Evolutionary conservation across 768 basidiomycete genomes (phyloP), one percentile per base, ranked within the genome.

Genomic region (Ephemerocybe angulata): DNA sequence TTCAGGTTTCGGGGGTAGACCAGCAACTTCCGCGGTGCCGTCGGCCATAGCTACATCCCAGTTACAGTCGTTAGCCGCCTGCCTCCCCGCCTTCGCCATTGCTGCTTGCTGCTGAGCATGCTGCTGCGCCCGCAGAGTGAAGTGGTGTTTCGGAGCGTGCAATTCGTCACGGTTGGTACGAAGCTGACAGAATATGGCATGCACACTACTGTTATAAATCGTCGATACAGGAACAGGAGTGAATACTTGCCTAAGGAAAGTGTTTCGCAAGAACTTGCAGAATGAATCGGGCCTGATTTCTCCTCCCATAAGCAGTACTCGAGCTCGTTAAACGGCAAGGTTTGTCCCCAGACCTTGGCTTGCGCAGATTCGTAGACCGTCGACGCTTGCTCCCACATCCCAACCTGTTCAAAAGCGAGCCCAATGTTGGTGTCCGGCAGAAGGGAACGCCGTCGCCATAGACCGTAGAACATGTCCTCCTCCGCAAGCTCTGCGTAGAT

Each of bases 281-380:
- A 43, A 99, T 82, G 66, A 88, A 87, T 19, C 93, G 83, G 2
- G 94, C 95, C 66, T 95, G 93, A 63, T 92, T 93, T 40, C 67
- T 99, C 97, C 63, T 99, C 97, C 97, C 97, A 99, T 19, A 99
- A 76, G 62, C 90, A 93, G 67, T 95, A 98, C 69, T 99, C 97
- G 1, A 88, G 79, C 68, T 99, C 97, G 12, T 89, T 88, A 74
- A 95, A 98, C 1, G 94, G 86, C 50, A 97, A 84, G 6, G 81
- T 74, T 4, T 93, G 91, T 3, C 82, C 77, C 42, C 93, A 80
- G 7, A 93, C 87, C 68, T 86, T 90, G 60, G 76, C 85, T 70
- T 97, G 95, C 1, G 95, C 97, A 24, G 76, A 73, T 70, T 99
- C 97, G 69, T 99, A 98, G 37, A 87, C 80, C 57, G 77, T 83